Evolutionary conservation across 2,329 filamentous ascomycete genomes (phyloP), one percentile per base, ranked within the genome.

Genomic region (Fusarium bulbicola): DNA sequence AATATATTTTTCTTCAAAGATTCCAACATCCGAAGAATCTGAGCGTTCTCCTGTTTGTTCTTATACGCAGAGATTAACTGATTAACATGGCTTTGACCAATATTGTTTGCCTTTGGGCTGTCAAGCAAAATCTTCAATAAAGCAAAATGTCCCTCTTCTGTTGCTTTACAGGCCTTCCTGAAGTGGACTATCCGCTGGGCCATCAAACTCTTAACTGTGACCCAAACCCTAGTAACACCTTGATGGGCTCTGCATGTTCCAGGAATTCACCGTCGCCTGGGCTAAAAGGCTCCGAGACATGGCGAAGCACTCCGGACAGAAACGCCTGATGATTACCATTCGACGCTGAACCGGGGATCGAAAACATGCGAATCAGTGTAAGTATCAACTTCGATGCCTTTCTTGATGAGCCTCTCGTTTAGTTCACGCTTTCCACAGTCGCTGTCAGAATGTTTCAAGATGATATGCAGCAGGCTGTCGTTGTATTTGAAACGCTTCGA

Each of bases 381-480:
- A 11, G 28, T 56, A 13, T 71, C 63, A 5, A 59, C 58, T 6
- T 53, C 57, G 11, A 61, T 62, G 16, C 60, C 63, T 37, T 30
- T 32, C 21, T 30, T n/a, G 26, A 73, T 50, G 20, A 63, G 36
- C 16, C 60, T 34, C 7, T 50, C 30, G 21, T 59, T 39, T 18
- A 71, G 8, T n/a, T 61, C 43, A 6, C 30, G 40, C 6, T 63
- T 34, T 12, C 11, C 10, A 7, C 39, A 10, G 7, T 13, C 21
- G 21, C 30, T 15, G 21, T 20, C 20, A 10, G 37, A 7, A 10
- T 20, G 8, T 32, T 36, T 71, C n/a, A 71, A 54, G 24, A 57
- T 68, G 36, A 61, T 40, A 43, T 64, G 61, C 5, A 75, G 47
- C 18, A 69, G 53, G 28, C 42, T 67, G 18, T 58, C 39, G 10